These are phyloP conservation scores for Colletotrichum costaricense DNA, from an alignment of 2,329 filamentous ascomycete genomes.

Conservation along the genomic window DNA sequence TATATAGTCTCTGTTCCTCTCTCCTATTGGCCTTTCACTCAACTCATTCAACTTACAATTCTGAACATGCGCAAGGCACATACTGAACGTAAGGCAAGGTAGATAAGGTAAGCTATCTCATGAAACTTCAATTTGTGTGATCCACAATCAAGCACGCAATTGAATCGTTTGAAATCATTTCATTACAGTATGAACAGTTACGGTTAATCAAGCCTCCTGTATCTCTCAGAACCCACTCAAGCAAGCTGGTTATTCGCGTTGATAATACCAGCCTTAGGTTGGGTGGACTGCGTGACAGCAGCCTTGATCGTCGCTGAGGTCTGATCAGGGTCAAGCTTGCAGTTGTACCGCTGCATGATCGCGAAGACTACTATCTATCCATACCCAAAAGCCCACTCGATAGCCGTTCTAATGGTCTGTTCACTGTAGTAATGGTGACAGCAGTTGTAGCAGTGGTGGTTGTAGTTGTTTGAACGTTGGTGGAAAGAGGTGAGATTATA, in stretches of 20 bases:
- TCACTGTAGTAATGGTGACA: no score
- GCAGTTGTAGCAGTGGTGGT: no score
- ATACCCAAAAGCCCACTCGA: no score
- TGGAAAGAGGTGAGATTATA: no score
- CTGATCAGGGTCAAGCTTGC: conserved; percentile 71
- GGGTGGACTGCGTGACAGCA: conserved; percentile 80
- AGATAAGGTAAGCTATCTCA: background rate
- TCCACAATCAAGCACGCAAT: background rate
- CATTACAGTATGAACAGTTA: background rate
- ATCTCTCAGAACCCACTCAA: conserved; percentile 71
- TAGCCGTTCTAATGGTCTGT: no score
- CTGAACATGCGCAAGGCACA: background rate
- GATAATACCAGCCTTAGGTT: conserved; percentile 77
- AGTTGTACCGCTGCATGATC: conserved; percentile 69
- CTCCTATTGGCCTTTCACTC: background rate
- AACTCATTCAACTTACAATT: background rate
- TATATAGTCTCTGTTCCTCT: background rate
- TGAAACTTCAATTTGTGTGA: background rate
- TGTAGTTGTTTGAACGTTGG: no score
- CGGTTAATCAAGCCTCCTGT: background rate
- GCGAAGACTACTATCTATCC: conserved; percentile 46
- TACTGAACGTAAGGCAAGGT: no score
- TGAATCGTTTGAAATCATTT: background rate
- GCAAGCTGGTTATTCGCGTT: conserved; percentile 74
- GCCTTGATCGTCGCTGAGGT: conserved; percentile 93